phyloP scores from a whole-genome alignment of 768 basidiomycete genomes.

The Lactifluus rugatus region DNA sequence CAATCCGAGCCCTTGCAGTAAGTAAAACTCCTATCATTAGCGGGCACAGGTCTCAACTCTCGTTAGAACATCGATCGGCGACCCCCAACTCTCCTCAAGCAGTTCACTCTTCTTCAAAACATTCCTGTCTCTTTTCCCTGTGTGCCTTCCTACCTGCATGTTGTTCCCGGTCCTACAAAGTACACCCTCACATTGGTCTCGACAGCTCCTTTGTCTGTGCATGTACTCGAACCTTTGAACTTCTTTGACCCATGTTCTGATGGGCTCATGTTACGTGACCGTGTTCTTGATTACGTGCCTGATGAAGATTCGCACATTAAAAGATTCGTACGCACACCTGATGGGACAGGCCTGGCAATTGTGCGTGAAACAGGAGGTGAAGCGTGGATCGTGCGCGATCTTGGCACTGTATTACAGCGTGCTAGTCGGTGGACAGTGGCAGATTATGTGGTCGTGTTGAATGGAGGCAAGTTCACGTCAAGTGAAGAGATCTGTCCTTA shows the following conservation, averaged over 20 bases:
- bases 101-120: slow-evolving; percentile 63
- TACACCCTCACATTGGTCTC: slow-evolving; percentile 41
- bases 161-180: slow-evolving; percentile 40
- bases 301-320: slow-evolving; percentile 30
- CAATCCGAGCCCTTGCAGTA: slow-evolving; percentile 66
- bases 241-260: slow-evolving; percentile 54
- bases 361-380: slow-evolving; percentile 54
- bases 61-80: slow-evolving; percentile 77
- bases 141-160: slow-evolving; percentile 42
- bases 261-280: slow-evolving; percentile 32
- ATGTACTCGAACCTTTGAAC: slow-evolving; percentile 44
- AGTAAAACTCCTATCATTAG: slow-evolving; percentile 24
- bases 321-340: slow-evolving; percentile 66
- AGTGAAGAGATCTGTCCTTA: background rate
- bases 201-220: slow-evolving; percentile 54
- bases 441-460: slow-evolving; percentile 63
- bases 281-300: slow-evolving; percentile 3
- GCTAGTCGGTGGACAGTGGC: slow-evolving; percentile 44
- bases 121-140: slow-evolving; percentile 38
- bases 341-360: slow-evolving; percentile 66
- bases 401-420: slow-evolving; percentile 39
- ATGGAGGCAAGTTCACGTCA: slow-evolving; percentile 39
- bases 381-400: slow-evolving; percentile 46
- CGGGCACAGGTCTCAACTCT: slow-evolving; percentile 3
- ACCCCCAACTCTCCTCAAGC: slow-evolving; percentile 73